Base-by-base conservation (phyloP, 352 stramenopile genomes). In the Phytophthora brassicae region DNA sequence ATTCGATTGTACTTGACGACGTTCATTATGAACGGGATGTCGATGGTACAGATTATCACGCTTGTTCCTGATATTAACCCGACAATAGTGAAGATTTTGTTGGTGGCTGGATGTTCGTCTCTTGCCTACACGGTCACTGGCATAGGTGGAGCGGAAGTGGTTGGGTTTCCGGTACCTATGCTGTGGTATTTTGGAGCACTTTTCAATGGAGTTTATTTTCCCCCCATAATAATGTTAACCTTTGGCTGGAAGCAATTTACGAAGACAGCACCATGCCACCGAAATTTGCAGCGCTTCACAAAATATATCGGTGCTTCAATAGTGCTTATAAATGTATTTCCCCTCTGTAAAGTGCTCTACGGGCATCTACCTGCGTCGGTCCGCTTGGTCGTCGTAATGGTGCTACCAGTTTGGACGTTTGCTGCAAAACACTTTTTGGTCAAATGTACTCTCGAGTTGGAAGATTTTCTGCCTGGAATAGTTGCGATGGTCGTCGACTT, bases 281-380 rank as follows among this genome's bases (percentile, higher is more conserved):
- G n/a, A 9, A 23, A 26, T 26, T 23, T 44, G 0, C n/a, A 13
- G n/a, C n/a, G 17, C 1, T 44, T 24, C 6, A 9, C 13, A 6
- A 42, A 22, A 6, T 42, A 42, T n/a, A 20, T 19, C 4, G 35
- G 2, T 22, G 35, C 35, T 8, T 4, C 4, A 11, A 28, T 60
- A 28, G 13, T 1, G 6, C 8, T 60, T 24, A 17, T 24, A 6
- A 36, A 44, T 16, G 14, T 60, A 6, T 60, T 45, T 17, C 58
- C 58, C 13, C 29, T 66, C 6, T 54, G 49, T 23, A 66, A 55
- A 43, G 29, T 60, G 5, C 22, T 66, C 4, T 60, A 66, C 39
- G 47, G 19, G 13, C 11, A 33, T 33, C 22, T 59, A 0, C 47
- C 57, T 4, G 36, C 35, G 20, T 17, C 20, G 12, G 56, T 57